These are phyloP conservation scores for Candolleomyces eurysporus DNA, from an alignment of 768 basidiomycete species.

Conservation along the genomic window DNA sequence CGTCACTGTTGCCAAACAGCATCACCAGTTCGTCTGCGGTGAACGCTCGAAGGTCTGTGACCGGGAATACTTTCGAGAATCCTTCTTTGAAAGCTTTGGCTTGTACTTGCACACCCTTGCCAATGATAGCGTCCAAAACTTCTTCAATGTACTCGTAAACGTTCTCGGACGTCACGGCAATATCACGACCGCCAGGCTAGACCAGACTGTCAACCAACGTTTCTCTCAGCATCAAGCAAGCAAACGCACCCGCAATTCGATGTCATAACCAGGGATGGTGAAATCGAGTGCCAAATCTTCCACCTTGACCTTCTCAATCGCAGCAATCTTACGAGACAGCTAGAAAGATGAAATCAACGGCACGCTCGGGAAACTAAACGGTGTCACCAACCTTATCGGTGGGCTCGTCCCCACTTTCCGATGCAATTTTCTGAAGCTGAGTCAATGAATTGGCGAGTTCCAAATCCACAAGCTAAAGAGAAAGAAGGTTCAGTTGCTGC, in stretches of 20 bases:
- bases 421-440: conserved; percentile 70
- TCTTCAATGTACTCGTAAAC: conserved; percentile 86
- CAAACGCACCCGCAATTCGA: conserved; percentile 75
- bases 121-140: conserved; percentile 86
- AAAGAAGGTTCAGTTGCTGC: conserved; percentile 10
- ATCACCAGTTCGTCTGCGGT: conserved; percentile 93
- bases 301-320: conserved; percentile 63
- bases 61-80: conserved; percentile 95
- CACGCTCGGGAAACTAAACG: neutral
- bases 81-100: conserved; percentile 92
- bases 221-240: neutral
- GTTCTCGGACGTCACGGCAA: conserved; percentile 82
- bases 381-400: conserved; percentile 52
- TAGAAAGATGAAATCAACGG: conserved; percentile 19
- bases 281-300: conserved; percentile 94
- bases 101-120: conserved; percentile 73
- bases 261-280: conserved; percentile 93
- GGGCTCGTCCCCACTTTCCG: conserved; percentile 35
- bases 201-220: neutral
- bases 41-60: conserved; percentile 87
- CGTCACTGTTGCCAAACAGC: conserved; percentile 95
- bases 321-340: conserved; percentile 54
- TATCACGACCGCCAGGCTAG: conserved; percentile 77
- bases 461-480: conserved; percentile 71
- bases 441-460: conserved; percentile 83